Base-by-base conservation (phyloP, 2,329 filamentous ascomycete genomes). In the Teratosphaeria nubilosa region DNA sequence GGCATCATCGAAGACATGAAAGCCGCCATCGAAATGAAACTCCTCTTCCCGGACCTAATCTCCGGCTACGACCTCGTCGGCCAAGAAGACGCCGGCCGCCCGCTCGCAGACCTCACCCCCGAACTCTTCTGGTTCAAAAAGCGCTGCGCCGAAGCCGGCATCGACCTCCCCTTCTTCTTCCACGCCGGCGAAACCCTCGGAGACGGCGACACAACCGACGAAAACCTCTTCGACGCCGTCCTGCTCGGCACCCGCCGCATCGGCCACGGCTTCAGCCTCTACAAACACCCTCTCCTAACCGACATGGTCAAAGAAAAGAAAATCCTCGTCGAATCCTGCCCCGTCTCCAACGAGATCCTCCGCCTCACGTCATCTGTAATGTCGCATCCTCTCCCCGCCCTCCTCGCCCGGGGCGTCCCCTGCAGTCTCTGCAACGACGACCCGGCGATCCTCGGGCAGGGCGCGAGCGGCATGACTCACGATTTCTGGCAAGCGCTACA, bases 401-500 rank as follows among this genome's bases (percentile, higher is more conserved):
- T 97, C 0, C 78, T 97, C 3, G 86, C 92, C 0, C 84, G 91
- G 51, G 92, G 92, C 27, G 90, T 97, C 1, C 73, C 88, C 5
- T 92, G 91, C 67, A 84, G 86, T 11, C 81, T 99, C 10, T 90
- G 86, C 76, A 96, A 96, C 69, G 92, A 96, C 70, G 91, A 96
- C 69, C 91, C 91, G 1, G 89, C 88, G 0, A 90, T 96, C 68
- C 79, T 96, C 5, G 91, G 91, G 9, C 89, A 95, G 67, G 88
- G 88, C 58, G 83, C 81, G 6, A 87, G 85, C 27, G 90, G 90
- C 41, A 86, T 94, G 80, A 92, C 88, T 1, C 89, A 95, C 73
- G 91, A 96, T 74, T 96, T 95, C 73, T 96, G 90, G 90, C 90
- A 95, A 73, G 87, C 88, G 1, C 76, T 96, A 22, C 91, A 96